Evolutionary conservation across 192 early-diverging fungal species (phyloP).

Genomic region (Thamnidium elegans): DNA sequence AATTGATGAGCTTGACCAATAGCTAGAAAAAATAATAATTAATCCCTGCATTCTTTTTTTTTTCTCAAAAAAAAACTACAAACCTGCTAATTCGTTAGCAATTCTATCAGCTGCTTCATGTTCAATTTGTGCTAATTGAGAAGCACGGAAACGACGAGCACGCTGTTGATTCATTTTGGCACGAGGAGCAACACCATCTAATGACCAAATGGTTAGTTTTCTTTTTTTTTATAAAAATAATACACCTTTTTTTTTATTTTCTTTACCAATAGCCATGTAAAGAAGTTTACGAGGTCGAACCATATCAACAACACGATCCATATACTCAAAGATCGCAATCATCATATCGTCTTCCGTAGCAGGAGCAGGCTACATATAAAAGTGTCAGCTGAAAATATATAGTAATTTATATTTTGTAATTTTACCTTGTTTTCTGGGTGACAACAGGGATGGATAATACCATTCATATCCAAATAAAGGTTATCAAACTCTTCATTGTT

Average conservation of each 20-base stretch:
- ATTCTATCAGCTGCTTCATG: constrained; percentile 62
- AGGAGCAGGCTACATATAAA: constrained; percentile 56
- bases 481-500: constrained; percentile 94
- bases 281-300: constrained; percentile 91
- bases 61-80: background rate
- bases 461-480: constrained; percentile 99
- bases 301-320: constrained; percentile 92
- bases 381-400: background rate
- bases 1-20: constrained; percentile 50
- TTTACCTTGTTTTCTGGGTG: constrained; percentile 71
- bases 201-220: constrained; percentile 4
- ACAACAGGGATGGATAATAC: constrained; percentile 86
- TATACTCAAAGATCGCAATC: constrained; percentile 92
- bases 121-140: constrained; percentile 51
- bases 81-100: constrained; percentile 22
- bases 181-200: constrained; percentile 96
- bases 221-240: background rate
- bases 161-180: constrained; percentile 99
- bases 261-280: constrained; percentile 93
- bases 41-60: background rate
- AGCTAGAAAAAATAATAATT: constrained; percentile 36
- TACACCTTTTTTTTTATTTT: background rate
- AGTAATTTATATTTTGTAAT: background rate
- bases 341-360: constrained; percentile 92
- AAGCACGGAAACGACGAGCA: constrained; percentile 92